Evolutionary conservation across 2,329 filamentous ascomycete genomes (phyloP).

Genomic region (Venturia asperata): DNA sequence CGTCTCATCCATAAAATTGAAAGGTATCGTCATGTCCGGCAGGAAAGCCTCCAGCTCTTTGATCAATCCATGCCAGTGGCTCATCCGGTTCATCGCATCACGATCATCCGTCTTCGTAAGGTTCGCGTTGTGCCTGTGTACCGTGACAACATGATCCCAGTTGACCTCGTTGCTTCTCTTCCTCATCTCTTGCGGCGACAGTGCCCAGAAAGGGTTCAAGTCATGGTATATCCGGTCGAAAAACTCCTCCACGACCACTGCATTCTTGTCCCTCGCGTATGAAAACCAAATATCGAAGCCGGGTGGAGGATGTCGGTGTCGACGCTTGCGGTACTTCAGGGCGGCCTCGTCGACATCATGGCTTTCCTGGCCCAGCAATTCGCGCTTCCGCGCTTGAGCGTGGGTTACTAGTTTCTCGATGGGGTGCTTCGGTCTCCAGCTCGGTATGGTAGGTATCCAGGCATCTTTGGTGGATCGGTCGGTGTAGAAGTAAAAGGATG

Average conservation of each 20-base stretch:
- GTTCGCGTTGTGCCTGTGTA: conserved; percentile 34
- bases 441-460: neutral
- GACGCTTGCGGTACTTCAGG: conserved; percentile 37
- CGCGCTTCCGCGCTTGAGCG: neutral
- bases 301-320: conserved; percentile 45
- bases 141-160: conserved; percentile 34
- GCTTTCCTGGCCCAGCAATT: conserved; percentile 1
- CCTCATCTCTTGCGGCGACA: conserved; percentile 37
- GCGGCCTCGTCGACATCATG: conserved; percentile 32
- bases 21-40: conserved; percentile 21
- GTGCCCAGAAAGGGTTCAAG: conserved; percentile 43
- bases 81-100: conserved; percentile 31
- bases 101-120: conserved; percentile 28
- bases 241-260: conserved; percentile 43
- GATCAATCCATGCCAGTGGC: conserved; percentile 35
- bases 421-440: conserved; percentile 3
- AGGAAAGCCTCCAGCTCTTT: conserved; percentile 14
- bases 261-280: conserved; percentile 37
- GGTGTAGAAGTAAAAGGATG: neutral
- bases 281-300: conserved; percentile 43
- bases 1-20: conserved; percentile 22
- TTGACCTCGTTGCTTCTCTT: conserved; percentile 31
- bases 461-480: neutral
- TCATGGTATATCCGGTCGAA: conserved; percentile 48
- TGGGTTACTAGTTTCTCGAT: neutral